A percentile compares a stretch with the other conserved stretches of the same genome.
Conservation (phyloP, 306 rosid genomes). For the Mucuna pruriens region DNA sequence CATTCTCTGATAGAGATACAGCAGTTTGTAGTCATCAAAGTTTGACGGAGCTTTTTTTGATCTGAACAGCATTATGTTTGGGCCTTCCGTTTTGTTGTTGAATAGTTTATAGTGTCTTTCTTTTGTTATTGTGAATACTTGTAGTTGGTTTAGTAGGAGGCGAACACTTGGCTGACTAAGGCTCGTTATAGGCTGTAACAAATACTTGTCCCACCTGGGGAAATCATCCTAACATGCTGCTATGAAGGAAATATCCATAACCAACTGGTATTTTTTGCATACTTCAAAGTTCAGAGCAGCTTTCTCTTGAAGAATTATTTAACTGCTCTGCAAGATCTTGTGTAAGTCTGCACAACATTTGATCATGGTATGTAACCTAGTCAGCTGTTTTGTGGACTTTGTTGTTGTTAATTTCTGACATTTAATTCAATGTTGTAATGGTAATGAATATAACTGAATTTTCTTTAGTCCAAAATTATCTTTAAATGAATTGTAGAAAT, state of each 20-base stretch:
- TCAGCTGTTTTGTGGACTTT: neutral
- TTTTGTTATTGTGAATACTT: neutral
- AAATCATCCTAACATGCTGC: neutral
- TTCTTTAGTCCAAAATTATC: neutral
- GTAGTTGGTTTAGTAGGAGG: neutral
- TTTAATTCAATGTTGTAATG: neutral
- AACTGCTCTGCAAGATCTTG: neutral
- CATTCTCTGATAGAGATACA: neutral
- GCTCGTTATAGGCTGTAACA: neutral
- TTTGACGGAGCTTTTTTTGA: slow-evolving; percentile 8
- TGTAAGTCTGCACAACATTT: neutral
- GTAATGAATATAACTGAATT: neutral
- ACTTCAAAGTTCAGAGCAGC: neutral
- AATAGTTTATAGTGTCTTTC: neutral
- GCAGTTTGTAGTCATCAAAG: neutral
- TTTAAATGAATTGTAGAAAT: neutral
- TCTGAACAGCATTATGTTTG: neutral
- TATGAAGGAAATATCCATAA: neutral
- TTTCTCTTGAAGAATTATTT: neutral
- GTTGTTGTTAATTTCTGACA: neutral
- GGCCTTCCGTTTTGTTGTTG: neutral
- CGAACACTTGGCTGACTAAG: neutral
- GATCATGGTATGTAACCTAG: neutral
- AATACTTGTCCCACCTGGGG: neutral
- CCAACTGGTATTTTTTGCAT: neutral